phyloP scores from a whole-genome alignment of 1,284 basidiomycete genomes.

The Ganoderma sinense region DNA sequence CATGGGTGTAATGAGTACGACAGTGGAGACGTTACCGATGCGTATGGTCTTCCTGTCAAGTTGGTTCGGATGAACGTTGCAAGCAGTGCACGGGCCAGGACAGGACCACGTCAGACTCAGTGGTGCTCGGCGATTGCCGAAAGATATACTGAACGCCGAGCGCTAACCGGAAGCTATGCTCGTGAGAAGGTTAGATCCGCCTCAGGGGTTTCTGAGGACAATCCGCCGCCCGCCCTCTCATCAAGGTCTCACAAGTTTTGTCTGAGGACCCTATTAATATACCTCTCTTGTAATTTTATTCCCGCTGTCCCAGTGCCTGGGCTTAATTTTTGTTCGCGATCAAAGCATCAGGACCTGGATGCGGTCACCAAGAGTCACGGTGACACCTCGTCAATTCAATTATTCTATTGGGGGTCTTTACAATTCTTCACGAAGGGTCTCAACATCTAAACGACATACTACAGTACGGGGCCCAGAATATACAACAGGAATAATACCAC shows the following conservation, averaged over 20 bases:
- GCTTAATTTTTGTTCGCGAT: too few relatives aligned
- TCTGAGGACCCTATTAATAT: too few relatives aligned
- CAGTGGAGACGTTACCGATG: too few relatives aligned
- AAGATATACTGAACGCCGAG: background rate
- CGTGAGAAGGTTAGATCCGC: background rate
- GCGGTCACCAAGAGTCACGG: too few relatives aligned
- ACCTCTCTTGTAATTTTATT: too few relatives aligned
- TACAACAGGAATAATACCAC: background rate
- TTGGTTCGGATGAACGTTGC: background rate
- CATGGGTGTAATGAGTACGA: too few relatives aligned
- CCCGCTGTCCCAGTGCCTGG: too few relatives aligned
- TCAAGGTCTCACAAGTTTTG: background rate
- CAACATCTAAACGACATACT: conserved; percentile 4
- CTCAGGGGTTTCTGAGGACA: background rate
- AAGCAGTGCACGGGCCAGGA: too few relatives aligned
- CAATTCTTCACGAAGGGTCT: background rate
- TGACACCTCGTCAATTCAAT: background rate
- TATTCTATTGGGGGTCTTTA: background rate
- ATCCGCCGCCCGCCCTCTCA: background rate
- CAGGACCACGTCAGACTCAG: background rate
- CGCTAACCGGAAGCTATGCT: background rate
- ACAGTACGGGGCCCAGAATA: background rate
- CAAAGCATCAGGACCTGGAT: too few relatives aligned
- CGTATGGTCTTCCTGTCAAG: background rate
- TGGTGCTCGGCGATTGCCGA: background rate